Evolutionary conservation across 2,329 filamentous ascomycete genomes (phyloP).

Genomic region (Aschersonia sp.): DNA sequence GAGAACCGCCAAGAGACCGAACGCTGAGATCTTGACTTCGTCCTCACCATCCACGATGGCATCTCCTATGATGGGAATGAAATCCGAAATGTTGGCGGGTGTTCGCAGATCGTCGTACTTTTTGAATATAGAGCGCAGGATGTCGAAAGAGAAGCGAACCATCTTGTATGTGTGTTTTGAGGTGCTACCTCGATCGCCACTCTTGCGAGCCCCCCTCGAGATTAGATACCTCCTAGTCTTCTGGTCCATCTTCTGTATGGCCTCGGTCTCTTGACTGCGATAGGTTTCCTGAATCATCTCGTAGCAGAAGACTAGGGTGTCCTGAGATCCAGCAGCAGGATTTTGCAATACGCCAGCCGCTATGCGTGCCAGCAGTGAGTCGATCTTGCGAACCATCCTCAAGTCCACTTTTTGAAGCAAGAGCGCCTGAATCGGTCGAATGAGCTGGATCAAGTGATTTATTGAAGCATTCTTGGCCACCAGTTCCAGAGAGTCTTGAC

Average conservation of each 20-base stretch:
- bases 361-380: slow-evolving; percentile 73
- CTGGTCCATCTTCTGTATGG: slow-evolving; percentile 42
- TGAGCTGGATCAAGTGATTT: slow-evolving; percentile 55
- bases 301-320: slow-evolving; percentile 88
- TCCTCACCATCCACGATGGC: slow-evolving; percentile 72
- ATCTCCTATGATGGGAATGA: slow-evolving; percentile 81
- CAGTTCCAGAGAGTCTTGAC: slow-evolving; percentile 92
- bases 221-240: slow-evolving; percentile 62
- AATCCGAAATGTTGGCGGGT: slow-evolving; percentile 64
- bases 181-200: slow-evolving; percentile 53
- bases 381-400: slow-evolving; percentile 75
- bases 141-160: slow-evolving; percentile 72
- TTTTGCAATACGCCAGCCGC: slow-evolving; percentile 75
- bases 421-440: slow-evolving; percentile 64
- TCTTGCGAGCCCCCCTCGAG: slow-evolving; percentile 65
- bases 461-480: slow-evolving; percentile 73
- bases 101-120: slow-evolving; percentile 75
- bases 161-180: slow-evolving; percentile 80
- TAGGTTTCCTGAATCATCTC: slow-evolving; percentile 85
- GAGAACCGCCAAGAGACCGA: slow-evolving; percentile 72
- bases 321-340: slow-evolving; percentile 58
- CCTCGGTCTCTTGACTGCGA: slow-evolving; percentile 39
- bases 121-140: slow-evolving; percentile 71
- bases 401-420: slow-evolving; percentile 74
- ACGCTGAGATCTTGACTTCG: slow-evolving; percentile 79